A percentile compares a stretch with the other conserved stretches of the same genome.
These are phyloP conservation scores for Panaeolus papilionaceus DNA, from an alignment of 768 basidiomycete genomes.

Conservation along the genomic window DNA sequence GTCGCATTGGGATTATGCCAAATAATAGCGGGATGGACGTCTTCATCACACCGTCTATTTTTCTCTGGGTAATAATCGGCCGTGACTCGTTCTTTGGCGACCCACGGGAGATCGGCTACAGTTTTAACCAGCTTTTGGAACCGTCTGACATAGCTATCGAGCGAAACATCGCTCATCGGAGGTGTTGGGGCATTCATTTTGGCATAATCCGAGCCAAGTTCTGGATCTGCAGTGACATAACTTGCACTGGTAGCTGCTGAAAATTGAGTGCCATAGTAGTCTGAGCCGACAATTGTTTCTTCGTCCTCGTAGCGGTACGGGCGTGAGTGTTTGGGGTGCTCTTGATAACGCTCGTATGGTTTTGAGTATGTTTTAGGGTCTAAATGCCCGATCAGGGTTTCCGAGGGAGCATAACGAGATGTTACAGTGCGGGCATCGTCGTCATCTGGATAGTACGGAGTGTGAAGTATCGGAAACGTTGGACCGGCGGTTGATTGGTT, in stretches of 20 bases:
- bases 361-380: slow-evolving; percentile 15
- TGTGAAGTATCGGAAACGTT: slow-evolving; percentile 1
- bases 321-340: neutral
- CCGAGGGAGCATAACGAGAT: slow-evolving; percentile 24
- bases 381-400: slow-evolving; percentile 28
- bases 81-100: slow-evolving; percentile 46
- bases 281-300: slow-evolving; percentile 7
- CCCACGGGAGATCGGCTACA: slow-evolving; percentile 52
- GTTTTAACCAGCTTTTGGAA: slow-evolving; percentile 39
- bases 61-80: slow-evolving; percentile 49
- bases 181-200: slow-evolving; percentile 54
- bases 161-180: slow-evolving; percentile 39
- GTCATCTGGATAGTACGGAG: slow-evolving; percentile 2
- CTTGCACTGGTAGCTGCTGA: slow-evolving; percentile 31
- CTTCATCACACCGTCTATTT: slow-evolving; percentile 23
- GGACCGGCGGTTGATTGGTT: slow-evolving; percentile 13
- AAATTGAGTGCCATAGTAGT: slow-evolving; percentile 12
- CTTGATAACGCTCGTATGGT: slow-evolving; percentile 16
- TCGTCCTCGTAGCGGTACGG: neutral
- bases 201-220: slow-evolving; percentile 51
- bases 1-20: slow-evolving; percentile 30
- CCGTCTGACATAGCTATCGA: slow-evolving; percentile 40
- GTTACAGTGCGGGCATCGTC: slow-evolving; percentile 24
- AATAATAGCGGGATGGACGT: slow-evolving; percentile 30
- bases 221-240: slow-evolving; percentile 48